Base-by-base conservation (phyloP, 306 rosid genomes). In the Spatholobus suberectus region DNA sequence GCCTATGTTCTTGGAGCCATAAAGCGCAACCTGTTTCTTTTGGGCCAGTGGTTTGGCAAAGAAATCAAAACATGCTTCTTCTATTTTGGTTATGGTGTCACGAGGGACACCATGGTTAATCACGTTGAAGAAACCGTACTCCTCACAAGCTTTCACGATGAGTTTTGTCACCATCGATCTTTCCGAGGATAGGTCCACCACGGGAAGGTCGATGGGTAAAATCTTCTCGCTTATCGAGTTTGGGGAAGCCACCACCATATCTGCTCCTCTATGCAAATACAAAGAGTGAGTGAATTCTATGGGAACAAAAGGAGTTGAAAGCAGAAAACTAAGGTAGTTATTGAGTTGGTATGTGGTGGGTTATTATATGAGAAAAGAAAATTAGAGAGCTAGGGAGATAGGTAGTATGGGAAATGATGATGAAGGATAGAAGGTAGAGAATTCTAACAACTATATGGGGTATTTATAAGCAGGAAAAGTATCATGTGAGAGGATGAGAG, bases 1-100 rank as follows among this genome's bases (percentile, higher is more conserved):
- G 32, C 98, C 98, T 1, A 94, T 94, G 89, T 65, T 90, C 85
- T 87, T 92, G 90, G 82, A 70, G 13, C 98, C 98, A 82, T 94
- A 94, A 3, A 92, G 90, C 17, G 93, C 91, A 27, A 88, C 90
- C 8, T 47, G 65, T 44, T 85, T 85, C 81, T 94, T 94, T 67
- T 84, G 88, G 6, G 85, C 24, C 66, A 41, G 1, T 4, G 93
- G 84, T 85, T 89, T 85, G 0, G 87, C 83, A 29, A 94, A 94
- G 89, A 94, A 94, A 9, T 75, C 63, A 5, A 88, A 83, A 38
- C 87, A 81, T 11, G 87, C 83, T 51, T 82, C 80, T 82, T 94
- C 94, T 71, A 94, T 57, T 40, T 68, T 76, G 10, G 88, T 15
- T 21, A 90, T 70, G n/a, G 70, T 70, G 27, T 90, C 87, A 1